phyloP scores from a whole-genome alignment of 2,329 filamentous ascomycete species.

The Exophiala sp. region DNA sequence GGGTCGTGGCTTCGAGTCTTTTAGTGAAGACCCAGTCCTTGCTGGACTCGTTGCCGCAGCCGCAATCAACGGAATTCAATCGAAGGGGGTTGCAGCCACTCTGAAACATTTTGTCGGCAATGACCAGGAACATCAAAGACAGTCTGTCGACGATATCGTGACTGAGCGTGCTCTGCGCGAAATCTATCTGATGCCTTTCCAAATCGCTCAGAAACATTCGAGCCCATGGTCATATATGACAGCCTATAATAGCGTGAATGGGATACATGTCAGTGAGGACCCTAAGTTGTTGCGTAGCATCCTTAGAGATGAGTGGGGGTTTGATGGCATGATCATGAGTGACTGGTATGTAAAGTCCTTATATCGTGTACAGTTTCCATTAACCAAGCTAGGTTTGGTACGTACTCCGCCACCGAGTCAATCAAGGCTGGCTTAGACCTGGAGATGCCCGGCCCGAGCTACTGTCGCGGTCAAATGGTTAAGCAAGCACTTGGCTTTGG shows the following conservation, averaged over 20 bases:
- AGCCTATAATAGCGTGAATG: conserved; percentile 57
- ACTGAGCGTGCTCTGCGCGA: conserved; percentile 58
- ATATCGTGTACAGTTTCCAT: background rate
- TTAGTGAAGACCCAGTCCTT: conserved; percentile 76
- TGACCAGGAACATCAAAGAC: conserved; percentile 45
- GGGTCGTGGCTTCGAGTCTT: conserved; percentile 81
- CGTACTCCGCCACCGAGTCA: conserved; percentile 43
- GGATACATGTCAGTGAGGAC: conserved; percentile 45
- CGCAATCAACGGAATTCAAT: conserved; percentile 70
- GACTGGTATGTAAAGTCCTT: conserved; percentile 37
- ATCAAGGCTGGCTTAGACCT: conserved; percentile 46
- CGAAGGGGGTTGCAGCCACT: conserved; percentile 69
- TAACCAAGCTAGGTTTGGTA: conserved; percentile 38
- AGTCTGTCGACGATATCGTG: conserved; percentile 42
- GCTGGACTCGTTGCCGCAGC: conserved; percentile 70
- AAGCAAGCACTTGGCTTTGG: conserved; percentile 50
- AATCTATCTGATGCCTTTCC: conserved; percentile 62
- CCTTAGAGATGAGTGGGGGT: conserved; percentile 45
- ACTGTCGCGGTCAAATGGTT: conserved; percentile 40
- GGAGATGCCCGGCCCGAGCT: conserved; percentile 47
- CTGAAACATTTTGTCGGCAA: conserved; percentile 63
- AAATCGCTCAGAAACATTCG: conserved; percentile 56
- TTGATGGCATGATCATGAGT: conserved; percentile 46
- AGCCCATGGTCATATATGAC: conserved; percentile 57
- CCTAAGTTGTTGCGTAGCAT: conserved; percentile 40